These are phyloP conservation scores for Boechera stricta DNA, from an alignment of 345 rosid species.

Conservation along the genomic window DNA sequence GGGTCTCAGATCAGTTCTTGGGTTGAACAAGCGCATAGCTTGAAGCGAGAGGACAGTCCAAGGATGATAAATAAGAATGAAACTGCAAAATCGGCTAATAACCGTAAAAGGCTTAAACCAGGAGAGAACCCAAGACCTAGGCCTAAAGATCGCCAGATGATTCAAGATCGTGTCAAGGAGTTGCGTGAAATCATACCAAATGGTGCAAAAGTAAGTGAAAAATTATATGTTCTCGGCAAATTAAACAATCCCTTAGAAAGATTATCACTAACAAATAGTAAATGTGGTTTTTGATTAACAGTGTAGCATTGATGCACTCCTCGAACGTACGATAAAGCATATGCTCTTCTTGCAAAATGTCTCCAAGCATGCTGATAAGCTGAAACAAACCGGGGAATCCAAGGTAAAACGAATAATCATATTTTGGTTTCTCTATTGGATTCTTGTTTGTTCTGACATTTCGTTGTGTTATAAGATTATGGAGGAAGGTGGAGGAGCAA, in stretches of 20 bases:
- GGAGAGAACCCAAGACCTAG: conserved; percentile 97
- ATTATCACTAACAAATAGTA: conserved; percentile 12
- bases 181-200: conserved; percentile 95
- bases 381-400: conserved; percentile 80
- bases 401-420: conserved; percentile 54
- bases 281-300: conserved; percentile 43
- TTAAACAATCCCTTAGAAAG: neutral
- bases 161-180: conserved; percentile 98
- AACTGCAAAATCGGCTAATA: conserved; percentile 53
- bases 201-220: conserved; percentile 78
- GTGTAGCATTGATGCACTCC: conserved; percentile 98
- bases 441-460: conserved; percentile 23
- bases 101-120: conserved; percentile 84
- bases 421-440: neutral
- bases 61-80: conserved; percentile 66
- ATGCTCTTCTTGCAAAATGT: conserved; percentile 99
- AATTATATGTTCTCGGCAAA: neutral
- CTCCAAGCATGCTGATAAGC: conserved; percentile 90
- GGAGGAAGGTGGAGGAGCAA: conserved; percentile 89
- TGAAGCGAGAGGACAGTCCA: conserved; percentile 65
- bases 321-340: conserved; percentile 94
- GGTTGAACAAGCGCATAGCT: conserved; percentile 71
- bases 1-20: conserved; percentile 91
- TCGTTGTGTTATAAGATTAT: conserved; percentile 52
- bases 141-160: conserved; percentile 99